Percentiles rank a stretch among this genome's conserved stretches.
Evolutionary conservation across 1,139 yeast species (phyloP).

Genomic region (Yamadazyma atmosphaerica): DNA sequence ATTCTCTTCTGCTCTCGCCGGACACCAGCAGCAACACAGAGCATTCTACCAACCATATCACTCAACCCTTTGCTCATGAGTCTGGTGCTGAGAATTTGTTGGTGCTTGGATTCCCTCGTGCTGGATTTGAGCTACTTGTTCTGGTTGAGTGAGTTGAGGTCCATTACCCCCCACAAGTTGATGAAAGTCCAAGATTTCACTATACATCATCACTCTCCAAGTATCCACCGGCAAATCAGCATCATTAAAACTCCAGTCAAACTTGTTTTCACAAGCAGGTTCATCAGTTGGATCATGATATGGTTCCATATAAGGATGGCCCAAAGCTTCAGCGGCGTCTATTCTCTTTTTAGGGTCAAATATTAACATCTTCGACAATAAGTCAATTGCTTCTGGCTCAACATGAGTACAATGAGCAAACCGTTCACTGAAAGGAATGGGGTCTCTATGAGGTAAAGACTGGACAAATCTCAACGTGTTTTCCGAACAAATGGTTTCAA

Average conservation of each 20-base stretch:
- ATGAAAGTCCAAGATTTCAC: constrained; percentile 94
- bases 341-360: constrained; percentile 94
- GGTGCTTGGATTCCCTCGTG: constrained; percentile 33
- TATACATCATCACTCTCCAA: constrained; percentile 99
- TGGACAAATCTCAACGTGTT: constrained; percentile 93
- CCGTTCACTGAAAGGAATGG: constrained; percentile 81
- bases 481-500: constrained; percentile 93
- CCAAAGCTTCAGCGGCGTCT: constrained; percentile 85
- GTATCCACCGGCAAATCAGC: constrained; percentile 97
- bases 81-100: constrained; percentile 6
- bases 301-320: constrained; percentile 93
- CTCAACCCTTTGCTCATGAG: constrained; percentile 22
- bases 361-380: constrained; percentile 84
- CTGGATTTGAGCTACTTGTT: constrained; percentile 30
- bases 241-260: constrained; percentile 98
- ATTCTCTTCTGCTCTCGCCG: too few relatives aligned
- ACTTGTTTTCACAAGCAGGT: constrained; percentile 88
- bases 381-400: constrained; percentile 90
- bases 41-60: too few relatives aligned
- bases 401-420: constrained; percentile 68
- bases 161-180: constrained; percentile 54
- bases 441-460: constrained; percentile 89
- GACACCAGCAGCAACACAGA: too few relatives aligned
- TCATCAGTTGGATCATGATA: constrained; percentile 98
- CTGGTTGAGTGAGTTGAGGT: constrained; percentile 20